Evolutionary conservation across 768 basidiomycete genomes (phyloP).

Genomic region (Mycena polygramma): DNA sequence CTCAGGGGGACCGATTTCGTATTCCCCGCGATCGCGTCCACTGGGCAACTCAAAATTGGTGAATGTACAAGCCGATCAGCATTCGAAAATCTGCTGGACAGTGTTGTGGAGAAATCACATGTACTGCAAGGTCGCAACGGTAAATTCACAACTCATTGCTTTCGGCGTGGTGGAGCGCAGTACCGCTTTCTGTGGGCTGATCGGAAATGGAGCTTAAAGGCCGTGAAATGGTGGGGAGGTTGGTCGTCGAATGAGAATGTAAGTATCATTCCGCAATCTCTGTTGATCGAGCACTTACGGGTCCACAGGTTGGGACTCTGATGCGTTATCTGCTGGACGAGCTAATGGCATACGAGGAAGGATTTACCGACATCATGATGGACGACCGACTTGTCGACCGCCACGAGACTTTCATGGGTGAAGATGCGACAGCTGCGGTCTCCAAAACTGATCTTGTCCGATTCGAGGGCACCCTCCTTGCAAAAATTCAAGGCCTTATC

Average conservation of each 20-base stretch:
- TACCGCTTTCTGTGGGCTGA: constrained; percentile 46
- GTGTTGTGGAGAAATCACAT: constrained; percentile 37
- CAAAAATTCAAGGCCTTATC: constrained; percentile 4
- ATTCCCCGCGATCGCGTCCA: no score
- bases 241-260: constrained; percentile 43
- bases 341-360: constrained; percentile 46
- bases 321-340: constrained; percentile 48
- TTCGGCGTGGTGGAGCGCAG: constrained; percentile 44
- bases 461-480: constrained; percentile 1
- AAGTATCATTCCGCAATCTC: neutral
- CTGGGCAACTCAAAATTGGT: constrained; percentile 39
- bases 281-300: neutral
- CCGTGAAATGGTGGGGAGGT: constrained; percentile 47
- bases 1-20: no score
- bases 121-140: constrained; percentile 33
- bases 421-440: constrained; percentile 20
- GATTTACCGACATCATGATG: constrained; percentile 43
- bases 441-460: constrained; percentile 21
- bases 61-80: constrained; percentile 41
- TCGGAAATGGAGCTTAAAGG: constrained; percentile 44
- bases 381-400: constrained; percentile 33
- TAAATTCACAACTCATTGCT: constrained; percentile 46
- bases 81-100: constrained; percentile 41
- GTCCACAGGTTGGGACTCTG: constrained; percentile 31
- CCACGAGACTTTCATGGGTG: constrained; percentile 43